phyloP scores from a whole-genome alignment of 352 stramenopile species.

The Globisporangium irregulare region DNA sequence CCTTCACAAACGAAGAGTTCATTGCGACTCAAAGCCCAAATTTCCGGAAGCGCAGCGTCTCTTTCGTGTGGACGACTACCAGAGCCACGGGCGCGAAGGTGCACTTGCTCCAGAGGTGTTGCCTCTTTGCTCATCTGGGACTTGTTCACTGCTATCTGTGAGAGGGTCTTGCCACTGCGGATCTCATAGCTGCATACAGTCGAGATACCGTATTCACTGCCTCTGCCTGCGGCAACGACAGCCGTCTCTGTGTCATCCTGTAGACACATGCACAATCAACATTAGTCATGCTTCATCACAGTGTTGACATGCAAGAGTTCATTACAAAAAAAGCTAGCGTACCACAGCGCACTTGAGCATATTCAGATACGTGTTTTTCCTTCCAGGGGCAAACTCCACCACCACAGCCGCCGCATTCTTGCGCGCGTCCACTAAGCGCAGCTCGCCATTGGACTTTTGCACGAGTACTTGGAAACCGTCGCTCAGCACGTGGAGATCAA shows the following conservation, averaged over 20 bases:
- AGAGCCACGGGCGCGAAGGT: conserved; percentile 19
- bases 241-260: conserved; percentile 31
- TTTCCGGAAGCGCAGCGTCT: conserved; percentile 23
- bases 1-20: conserved; percentile 27
- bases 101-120: conserved; percentile 35
- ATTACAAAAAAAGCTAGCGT: conserved; percentile 2
- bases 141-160: conserved; percentile 21
- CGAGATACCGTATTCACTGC: conserved; percentile 15
- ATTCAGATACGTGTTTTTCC: conserved; percentile 28
- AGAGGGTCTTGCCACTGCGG: conserved; percentile 19
- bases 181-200: conserved; percentile 33
- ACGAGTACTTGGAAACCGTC: conserved; percentile 37
- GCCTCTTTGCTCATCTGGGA: background rate
- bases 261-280: background rate
- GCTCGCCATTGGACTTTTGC: conserved; percentile 43
- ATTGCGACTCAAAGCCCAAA: conserved; percentile 41
- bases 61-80: conserved; percentile 1
- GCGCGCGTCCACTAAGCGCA: conserved; percentile 47
- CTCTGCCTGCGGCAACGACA: conserved; percentile 27
- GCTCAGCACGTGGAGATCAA: conserved; percentile 39
- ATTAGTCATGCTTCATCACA: background rate
- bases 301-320: background rate
- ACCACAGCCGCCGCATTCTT: conserved; percentile 28
- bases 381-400: conserved; percentile 30
- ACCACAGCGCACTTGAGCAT: conserved; percentile 32